Percentiles rank a stretch among this genome's conserved stretches.
These are phyloP conservation scores for Ambrosia artemisiifolia DNA, from an alignment of 129 eudicot species.

Conservation along the genomic window DNA sequence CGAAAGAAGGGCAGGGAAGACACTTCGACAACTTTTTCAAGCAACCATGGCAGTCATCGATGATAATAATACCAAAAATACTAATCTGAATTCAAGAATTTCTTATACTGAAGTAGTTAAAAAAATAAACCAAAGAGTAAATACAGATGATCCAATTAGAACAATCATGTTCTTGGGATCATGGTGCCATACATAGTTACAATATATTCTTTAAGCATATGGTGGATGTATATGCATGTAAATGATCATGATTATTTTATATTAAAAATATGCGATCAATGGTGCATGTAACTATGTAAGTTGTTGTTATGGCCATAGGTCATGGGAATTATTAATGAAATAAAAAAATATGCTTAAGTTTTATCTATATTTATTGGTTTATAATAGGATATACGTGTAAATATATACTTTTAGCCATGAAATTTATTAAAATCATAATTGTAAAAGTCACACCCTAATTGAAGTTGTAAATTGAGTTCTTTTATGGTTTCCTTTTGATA, in stretches of 20 bases:
- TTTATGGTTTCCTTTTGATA: too few species aligned
- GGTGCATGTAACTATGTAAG: not conserved
- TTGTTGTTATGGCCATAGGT: not conserved
- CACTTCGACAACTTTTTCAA: slow-evolving; percentile 36
- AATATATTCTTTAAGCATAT: not conserved
- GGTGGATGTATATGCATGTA: slow-evolving; percentile 6
- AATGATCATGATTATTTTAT: slow-evolving; percentile 5
- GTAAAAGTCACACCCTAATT: not conserved
- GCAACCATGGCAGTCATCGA: slow-evolving; percentile 26
- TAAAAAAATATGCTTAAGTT: not conserved
- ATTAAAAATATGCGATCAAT: not conserved
- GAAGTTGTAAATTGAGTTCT: not conserved
- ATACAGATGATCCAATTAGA: slow-evolving; percentile 54
- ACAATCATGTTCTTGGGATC: slow-evolving; percentile 79
- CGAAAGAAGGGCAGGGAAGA: slow-evolving; percentile 43
- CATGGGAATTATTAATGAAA: not conserved
- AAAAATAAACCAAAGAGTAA: slow-evolving; percentile 34
- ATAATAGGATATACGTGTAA: not conserved
- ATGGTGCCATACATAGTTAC: slow-evolving; percentile 62
- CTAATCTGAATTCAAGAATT: not conserved
- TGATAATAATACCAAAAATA: not conserved
- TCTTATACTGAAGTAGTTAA: slow-evolving; percentile 18
- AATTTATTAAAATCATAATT: not conserved
- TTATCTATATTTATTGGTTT: not conserved
- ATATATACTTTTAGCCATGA: not conserved